phyloP scores from a whole-genome alignment of 106 monocot genomes.

The Acanthochlamys bracteata region DNA sequence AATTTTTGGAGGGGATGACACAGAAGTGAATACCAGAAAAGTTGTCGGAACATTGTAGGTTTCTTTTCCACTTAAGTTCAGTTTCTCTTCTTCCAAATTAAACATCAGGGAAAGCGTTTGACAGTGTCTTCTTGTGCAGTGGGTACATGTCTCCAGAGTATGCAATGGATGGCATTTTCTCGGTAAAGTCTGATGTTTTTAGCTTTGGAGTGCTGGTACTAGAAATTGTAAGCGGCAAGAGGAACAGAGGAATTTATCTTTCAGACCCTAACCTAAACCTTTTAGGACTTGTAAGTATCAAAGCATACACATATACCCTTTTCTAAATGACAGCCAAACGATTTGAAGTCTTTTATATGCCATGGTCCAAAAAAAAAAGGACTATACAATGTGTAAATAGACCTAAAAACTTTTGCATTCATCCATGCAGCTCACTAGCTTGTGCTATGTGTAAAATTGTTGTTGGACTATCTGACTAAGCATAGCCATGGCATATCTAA shows the following conservation, averaged over 20 bases:
- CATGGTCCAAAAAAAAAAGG: no score
- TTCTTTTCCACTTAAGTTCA: not conserved
- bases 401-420: no score
- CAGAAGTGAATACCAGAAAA: conserved; percentile 12
- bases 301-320: not conserved
- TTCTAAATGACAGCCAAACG: not conserved
- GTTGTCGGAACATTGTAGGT: conserved; percentile 39
- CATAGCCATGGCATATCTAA: no score
- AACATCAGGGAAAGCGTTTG: not conserved
- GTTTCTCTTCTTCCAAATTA: not conserved
- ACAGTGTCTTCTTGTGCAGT: conserved; percentile 7
- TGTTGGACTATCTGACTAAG: no score
- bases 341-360: not conserved
- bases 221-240: conserved; percentile 27
- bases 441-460: no score
- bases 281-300: conserved; percentile 20
- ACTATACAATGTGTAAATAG: no score
- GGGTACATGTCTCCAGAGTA: conserved; percentile 46
- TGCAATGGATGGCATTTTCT: conserved; percentile 36
- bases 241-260: conserved; percentile 17
- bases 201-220: conserved; percentile 38
- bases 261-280: conserved; percentile 9
- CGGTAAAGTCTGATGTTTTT: conserved; percentile 37
- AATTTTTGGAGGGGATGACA: conserved; percentile 20
- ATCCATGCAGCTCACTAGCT: no score